Conservation (phyloP, 441 rosid species). For the Corymbia calophylla region DNA sequence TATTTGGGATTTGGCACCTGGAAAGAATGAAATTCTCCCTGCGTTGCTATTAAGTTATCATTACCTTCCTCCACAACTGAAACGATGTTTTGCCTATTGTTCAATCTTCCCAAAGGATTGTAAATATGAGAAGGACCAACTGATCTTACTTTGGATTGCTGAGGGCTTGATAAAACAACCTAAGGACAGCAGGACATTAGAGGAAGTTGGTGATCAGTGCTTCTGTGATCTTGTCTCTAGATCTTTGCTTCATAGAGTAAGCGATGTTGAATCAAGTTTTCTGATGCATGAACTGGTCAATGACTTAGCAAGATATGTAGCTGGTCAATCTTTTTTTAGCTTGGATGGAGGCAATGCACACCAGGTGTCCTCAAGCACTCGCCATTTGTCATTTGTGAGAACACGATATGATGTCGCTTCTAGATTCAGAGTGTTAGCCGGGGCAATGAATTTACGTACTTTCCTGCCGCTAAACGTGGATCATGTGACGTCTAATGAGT, state of each 20-base stretch:
- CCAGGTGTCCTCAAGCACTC: not conserved
- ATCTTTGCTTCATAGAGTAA: not conserved
- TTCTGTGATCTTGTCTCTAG: not conserved
- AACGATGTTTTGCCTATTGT: not conserved
- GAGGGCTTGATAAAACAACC: not conserved
- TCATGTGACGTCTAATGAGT: not conserved
- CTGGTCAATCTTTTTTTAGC: not conserved
- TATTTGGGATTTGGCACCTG: not conserved
- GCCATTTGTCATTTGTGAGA: not conserved
- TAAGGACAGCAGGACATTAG: not conserved
- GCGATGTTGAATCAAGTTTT: not conserved
- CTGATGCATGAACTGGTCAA: conserved; percentile 1
- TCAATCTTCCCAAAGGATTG: not conserved
- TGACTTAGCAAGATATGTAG: not conserved
- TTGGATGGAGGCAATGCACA: not conserved
- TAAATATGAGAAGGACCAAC: not conserved
- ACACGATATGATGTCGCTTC: not conserved
- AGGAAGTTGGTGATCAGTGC: not conserved
- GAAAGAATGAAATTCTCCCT: not conserved
- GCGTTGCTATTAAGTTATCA: not conserved
- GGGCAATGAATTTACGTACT: not conserved
- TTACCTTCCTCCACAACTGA: not conserved
- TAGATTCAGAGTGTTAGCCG: not conserved
- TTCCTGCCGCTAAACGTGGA: not conserved
- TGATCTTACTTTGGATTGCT: conserved; percentile 4